Evolutionary conservation across 2,329 filamentous ascomycete genomes (phyloP), one percentile per base, ranked within the genome.

Genomic region (Arthrocladium fulminans): DNA sequence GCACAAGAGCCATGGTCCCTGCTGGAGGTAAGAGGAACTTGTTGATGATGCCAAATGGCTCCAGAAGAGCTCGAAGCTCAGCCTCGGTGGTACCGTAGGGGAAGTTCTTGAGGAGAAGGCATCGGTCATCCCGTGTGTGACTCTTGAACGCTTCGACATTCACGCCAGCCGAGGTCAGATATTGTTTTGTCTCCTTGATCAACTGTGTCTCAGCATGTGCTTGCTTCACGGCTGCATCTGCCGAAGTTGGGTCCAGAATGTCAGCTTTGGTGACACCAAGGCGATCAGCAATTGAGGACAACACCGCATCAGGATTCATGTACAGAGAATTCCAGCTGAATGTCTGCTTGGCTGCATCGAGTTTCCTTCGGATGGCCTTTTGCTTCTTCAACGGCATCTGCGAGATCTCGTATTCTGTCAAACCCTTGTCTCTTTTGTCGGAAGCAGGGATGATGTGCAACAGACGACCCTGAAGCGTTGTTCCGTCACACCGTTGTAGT

Each of bases 251-350:
- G 67, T 98, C 90, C 39, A 98, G 75, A 49, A 98, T 70, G 59
- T 95, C 88, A 9, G 88, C 83, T 71, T 98, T 98, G 48, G 85
- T 84, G 49, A 98, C 79, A 40, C 90, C 89, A 49, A 98, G 75
- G 47, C 89, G 84, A 61, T 83, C 80, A 41, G 92, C 88, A 52
- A 95, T 80, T 4, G 89, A 94, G 42, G 86, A 81, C 68, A 96
- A 89, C 45, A 98, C 88, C 44, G 92, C 87, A 71, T 98, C 89
- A 34, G 74, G 65, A 67, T 85, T 96, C 86, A 98, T 94, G 67
- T 92, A 98, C n/a, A 98, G 73, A n/a, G 89, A 90, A 71, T 98
- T 98, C 92, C 92, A 98, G 64, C 90, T 95, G 70, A 97, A 97
- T 1, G 79, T 81, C 42, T 77, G 80, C 24, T 82, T 83, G 7